Conservation (phyloP, 495 filamentous ascomycete genomes). For the Trichocladium antarcticum region DNA sequence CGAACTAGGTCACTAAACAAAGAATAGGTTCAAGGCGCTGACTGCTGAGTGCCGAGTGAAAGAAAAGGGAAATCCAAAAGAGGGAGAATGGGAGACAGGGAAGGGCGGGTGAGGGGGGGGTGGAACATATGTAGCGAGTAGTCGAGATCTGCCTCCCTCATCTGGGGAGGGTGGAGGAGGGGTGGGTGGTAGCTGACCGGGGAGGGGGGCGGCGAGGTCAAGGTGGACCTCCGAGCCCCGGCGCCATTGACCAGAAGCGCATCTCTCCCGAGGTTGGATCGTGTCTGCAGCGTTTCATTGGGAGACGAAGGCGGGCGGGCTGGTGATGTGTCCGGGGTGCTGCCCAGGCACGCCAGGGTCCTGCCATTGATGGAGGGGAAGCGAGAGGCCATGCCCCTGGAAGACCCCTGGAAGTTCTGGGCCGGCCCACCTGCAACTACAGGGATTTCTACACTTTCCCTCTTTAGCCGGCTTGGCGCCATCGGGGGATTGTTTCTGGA, state of each 20-base stretch:
- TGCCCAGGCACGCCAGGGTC: no score
- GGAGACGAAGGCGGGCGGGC: slow-evolving; percentile 4
- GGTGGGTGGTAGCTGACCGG: neutral
- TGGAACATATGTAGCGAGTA: slow-evolving; percentile 9
- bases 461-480: neutral
- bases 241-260: slow-evolving; percentile 15
- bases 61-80: neutral
- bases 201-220: neutral
- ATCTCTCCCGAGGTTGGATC: slow-evolving; percentile 19
- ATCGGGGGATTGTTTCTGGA: no score
- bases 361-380: no score
- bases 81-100: slow-evolving; percentile 2
- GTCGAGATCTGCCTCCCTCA: neutral
- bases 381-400: neutral
- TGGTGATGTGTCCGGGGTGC: slow-evolving; percentile 8
- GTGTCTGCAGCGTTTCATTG: slow-evolving; percentile 11
- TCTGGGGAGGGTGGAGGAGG: neutral
- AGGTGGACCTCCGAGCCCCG: slow-evolving; percentile 4
- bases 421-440: neutral
- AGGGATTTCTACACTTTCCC: neutral
- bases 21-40: slow-evolving; percentile 16
- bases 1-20: slow-evolving; percentile 16
- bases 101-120: slow-evolving; percentile 1
- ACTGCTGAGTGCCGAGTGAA: neutral
- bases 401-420: neutral